Evolutionary conservation across 768 basidiomycete genomes (phyloP), one percentile per base, ranked within the genome.

Genomic region (Tulasnella sp.): DNA sequence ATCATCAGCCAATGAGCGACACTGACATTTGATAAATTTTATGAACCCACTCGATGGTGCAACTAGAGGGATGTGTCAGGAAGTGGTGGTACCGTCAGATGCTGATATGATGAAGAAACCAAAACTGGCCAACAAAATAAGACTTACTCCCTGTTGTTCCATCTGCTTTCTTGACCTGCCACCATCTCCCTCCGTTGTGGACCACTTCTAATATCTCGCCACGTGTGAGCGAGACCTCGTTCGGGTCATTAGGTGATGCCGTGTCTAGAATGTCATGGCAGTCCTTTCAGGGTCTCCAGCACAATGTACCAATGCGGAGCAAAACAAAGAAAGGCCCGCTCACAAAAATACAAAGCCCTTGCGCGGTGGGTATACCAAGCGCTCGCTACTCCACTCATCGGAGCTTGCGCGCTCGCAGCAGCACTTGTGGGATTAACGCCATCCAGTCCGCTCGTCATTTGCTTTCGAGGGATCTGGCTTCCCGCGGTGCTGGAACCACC

Each of bases 171-270:
- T 73, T 82, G 31, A 87, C 86, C 67, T 89, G 88, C 90, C 90
- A 92, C 90, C 90, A 91, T 68, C 91, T 89, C 51, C 88, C 88
- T 66, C 87, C 82, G 72, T 90, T 92, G 72, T 98, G 94, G 60
- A 92, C 70, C 54, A 98, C 86, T 62, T 96, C 92, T 62, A 98
- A 79, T 41, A 91, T 75, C 67, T 97, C 94, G 55, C 92, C 91
- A 70, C 97, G 97, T 53, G 73, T 67, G 71, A 99, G 97, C 50
- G 89, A 88, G 42, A 99, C 86, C 72, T 99, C 96, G 68, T 89
- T 96, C 11, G 93, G 89, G 70, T 99, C 96, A 59, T 97, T 92
- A 25, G 87, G 75, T 2, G 87, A 90, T 19, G 92, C 94, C 49
- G 80, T 80, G 74, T 99, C 94, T 98, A n/a, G 71, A 27, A 12